These are phyloP conservation scores for Verticillium nonalfalfae DNA, from an alignment of 2,329 filamentous ascomycete species.

Conservation along the genomic window DNA sequence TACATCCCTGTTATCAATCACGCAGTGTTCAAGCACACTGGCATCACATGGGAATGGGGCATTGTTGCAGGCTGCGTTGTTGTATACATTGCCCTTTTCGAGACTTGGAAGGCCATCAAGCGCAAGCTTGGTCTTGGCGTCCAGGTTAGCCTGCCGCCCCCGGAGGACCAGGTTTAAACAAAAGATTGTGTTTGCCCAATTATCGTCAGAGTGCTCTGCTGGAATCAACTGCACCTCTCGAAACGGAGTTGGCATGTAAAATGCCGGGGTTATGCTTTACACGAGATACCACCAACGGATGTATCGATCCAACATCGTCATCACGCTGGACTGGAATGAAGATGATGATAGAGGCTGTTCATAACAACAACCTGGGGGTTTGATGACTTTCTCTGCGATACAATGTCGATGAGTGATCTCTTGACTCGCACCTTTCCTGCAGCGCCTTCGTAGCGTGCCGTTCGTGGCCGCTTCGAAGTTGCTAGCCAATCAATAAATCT, in stretches of 20 bases:
- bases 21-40: constrained; percentile 62
- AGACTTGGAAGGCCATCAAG: constrained; percentile 66
- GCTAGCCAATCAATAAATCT: too few relatives aligned
- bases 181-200: neutral
- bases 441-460: neutral
- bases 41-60: constrained; percentile 67
- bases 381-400: neutral
- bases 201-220: neutral
- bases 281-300: neutral
- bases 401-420: neutral
- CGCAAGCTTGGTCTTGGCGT: constrained; percentile 33
- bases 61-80: constrained; percentile 54
- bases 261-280: neutral
- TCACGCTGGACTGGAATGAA: neutral
- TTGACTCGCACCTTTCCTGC: neutral
- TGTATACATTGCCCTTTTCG: constrained; percentile 57
- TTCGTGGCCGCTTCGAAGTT: neutral
- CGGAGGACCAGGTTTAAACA: neutral
- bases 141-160: neutral
- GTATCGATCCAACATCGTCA: neutral
- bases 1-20: constrained; percentile 64
- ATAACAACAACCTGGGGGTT: neutral
- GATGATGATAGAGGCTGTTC: neutral
- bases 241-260: neutral
- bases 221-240: neutral